Conservation (phyloP, 768 basidiomycete genomes). For the Boletus sensibilis region DNA sequence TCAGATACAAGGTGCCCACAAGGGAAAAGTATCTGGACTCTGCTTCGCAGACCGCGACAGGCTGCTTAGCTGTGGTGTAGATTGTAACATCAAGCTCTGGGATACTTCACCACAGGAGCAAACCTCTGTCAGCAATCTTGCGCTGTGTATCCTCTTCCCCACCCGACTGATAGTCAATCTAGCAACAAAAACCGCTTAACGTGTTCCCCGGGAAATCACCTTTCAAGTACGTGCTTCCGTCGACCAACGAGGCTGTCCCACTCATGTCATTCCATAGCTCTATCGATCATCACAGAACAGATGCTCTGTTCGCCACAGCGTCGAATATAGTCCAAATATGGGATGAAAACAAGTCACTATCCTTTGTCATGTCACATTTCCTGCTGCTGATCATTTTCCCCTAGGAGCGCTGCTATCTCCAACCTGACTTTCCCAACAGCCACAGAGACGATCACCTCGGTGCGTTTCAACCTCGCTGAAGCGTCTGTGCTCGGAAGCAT, state of each 20-base stretch:
- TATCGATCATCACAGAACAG: conserved; percentile 90
- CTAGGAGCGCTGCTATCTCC: conserved; percentile 79
- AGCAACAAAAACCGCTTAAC: conserved; percentile 59
- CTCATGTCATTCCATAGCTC: conserved; percentile 48
- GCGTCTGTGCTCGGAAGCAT: conserved; percentile 92
- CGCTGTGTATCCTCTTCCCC: neutral
- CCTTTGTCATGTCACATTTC: neutral
- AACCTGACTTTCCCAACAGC: conserved; percentile 85
- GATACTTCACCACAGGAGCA: conserved; percentile 41
- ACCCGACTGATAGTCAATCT: conserved; percentile 3
- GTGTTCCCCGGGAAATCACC: conserved; percentile 84
- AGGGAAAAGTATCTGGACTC: conserved; percentile 82
- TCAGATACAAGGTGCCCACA: conserved; percentile 69
- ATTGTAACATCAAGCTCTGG: conserved; percentile 85
- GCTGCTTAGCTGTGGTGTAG: conserved; percentile 78
- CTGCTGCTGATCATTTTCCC: conserved; percentile 9
- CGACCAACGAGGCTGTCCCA: neutral
- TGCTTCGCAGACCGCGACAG: conserved; percentile 65
- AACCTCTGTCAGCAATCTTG: conserved; percentile 35
- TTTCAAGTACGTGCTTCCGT: conserved; percentile 68
- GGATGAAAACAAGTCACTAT: conserved; percentile 86
- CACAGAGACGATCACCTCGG: conserved; percentile 82
- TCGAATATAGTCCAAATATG: conserved; percentile 93
- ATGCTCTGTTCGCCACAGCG: conserved; percentile 91
- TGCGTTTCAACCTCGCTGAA: conserved; percentile 94